phyloP scores from a whole-genome alignment of 306 rosid species.

The Quillaja saponaria region DNA sequence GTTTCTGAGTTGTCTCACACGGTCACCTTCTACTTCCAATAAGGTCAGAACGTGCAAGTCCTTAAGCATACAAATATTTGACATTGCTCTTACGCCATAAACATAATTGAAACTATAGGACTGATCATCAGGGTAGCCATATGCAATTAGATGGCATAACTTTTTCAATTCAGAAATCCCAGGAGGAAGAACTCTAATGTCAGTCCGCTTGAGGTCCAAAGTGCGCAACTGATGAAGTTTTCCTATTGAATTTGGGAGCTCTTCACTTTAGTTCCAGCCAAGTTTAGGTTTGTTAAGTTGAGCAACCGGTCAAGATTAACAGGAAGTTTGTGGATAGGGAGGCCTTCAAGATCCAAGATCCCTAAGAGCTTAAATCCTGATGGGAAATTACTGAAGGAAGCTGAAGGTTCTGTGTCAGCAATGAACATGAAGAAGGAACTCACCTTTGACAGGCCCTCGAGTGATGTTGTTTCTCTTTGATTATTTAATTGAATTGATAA shows the following conservation, averaged over 20 bases:
- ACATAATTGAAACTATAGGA: neutral
- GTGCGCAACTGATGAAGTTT: neutral
- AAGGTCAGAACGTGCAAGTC: constrained; percentile 2
- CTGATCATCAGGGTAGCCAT: neutral
- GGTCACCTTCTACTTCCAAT: neutral
- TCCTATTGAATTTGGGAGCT: too few species aligned
- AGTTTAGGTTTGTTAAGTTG: too few species aligned
- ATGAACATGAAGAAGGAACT: too few species aligned
- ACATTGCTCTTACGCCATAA: neutral
- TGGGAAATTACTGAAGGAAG: too few species aligned
- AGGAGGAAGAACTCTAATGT: too few species aligned
- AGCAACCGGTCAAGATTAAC: too few species aligned
- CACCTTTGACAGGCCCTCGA: neutral
- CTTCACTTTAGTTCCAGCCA: too few species aligned
- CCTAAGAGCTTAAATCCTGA: too few species aligned
- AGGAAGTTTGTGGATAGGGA: too few species aligned
- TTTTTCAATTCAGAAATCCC: neutral
- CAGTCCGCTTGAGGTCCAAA: neutral
- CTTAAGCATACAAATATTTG: neutral
- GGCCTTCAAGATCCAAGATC: too few species aligned
- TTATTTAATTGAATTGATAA: too few species aligned
- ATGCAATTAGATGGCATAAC: neutral
- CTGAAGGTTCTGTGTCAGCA: too few species aligned
- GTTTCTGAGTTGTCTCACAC: neutral
- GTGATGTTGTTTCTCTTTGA: neutral